Evolutionary conservation across 106 monocot species (phyloP).

Genomic region (Acorus calamus): DNA sequence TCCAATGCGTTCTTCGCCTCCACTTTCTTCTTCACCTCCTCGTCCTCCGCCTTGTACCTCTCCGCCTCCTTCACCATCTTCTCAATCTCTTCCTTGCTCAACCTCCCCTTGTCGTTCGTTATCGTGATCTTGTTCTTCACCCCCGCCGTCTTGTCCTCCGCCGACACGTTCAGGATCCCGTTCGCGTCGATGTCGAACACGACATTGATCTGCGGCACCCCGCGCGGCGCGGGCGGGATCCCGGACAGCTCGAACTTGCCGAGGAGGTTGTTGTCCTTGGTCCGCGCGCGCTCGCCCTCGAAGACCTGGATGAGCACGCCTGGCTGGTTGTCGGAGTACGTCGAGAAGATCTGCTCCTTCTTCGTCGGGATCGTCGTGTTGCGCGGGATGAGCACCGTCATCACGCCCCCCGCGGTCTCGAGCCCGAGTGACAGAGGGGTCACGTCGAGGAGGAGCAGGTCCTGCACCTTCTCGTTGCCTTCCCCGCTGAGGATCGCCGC

Average conservation of each 20-base stretch:
- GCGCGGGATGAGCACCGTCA: conserved; percentile 26
- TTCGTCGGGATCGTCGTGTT: conserved; percentile 47
- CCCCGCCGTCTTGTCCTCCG: no score
- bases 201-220: conserved; percentile 21
- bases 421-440: conserved; percentile 32
- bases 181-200: conserved; percentile 22
- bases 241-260: conserved; percentile 42
- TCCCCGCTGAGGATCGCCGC: conserved; percentile 29
- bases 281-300: conserved; percentile 33
- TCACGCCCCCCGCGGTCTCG: conserved; percentile 23
- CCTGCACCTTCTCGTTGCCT: conserved; percentile 24
- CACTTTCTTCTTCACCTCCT: no score
- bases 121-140: no score
- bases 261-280: conserved; percentile 36
- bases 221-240: conserved; percentile 26
- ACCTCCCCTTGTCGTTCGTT: no score
- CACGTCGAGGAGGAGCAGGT: conserved; percentile 28
- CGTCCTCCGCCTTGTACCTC: no score
- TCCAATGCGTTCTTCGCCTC: no score
- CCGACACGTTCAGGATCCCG: conserved; percentile 16
- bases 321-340: conserved; percentile 41
- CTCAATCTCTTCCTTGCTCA: neutral
- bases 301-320: conserved; percentile 38
- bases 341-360: conserved; percentile 25
- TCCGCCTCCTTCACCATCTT: conserved; percentile 45